Conservation (phyloP, 129 eudicot species). For the Pulicaria dysenterica region DNA sequence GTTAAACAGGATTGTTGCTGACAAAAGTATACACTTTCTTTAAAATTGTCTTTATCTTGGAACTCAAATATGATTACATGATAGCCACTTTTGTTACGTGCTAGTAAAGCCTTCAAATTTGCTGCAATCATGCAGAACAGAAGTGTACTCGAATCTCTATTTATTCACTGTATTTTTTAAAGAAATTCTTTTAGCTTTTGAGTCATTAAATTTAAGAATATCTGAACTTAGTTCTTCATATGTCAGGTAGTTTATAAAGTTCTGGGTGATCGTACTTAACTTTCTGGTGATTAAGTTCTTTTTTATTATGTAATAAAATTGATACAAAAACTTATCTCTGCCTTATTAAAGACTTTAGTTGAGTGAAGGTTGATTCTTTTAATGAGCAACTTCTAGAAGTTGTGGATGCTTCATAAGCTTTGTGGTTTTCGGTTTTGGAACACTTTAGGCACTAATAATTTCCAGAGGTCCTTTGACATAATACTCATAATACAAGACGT, state of each 20-base stretch:
- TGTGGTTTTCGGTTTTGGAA: neutral
- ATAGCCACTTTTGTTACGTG: too few relatives aligned
- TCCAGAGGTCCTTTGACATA: too few relatives aligned
- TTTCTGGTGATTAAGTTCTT: neutral
- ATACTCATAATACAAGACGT: too few relatives aligned
- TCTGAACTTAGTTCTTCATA: neutral
- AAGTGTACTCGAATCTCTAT: neutral
- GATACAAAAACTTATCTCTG: conserved; percentile 1
- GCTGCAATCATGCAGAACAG: neutral
- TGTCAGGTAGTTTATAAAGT: neutral
- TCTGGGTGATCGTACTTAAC: neutral
- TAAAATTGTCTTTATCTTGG: too few relatives aligned
- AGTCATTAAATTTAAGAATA: neutral
- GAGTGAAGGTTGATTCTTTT: conserved; percentile 16
- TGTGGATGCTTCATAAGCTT: neutral
- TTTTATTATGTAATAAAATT: neutral
- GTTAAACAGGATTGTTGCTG: too few relatives aligned
- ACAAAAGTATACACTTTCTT: too few relatives aligned
- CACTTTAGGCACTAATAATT: conserved; percentile 1
- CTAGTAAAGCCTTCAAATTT: too few relatives aligned
- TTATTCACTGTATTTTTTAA: neutral
- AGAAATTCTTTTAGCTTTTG: neutral
- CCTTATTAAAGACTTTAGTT: neutral
- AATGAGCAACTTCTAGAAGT: neutral
- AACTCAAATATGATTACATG: too few relatives aligned